These are phyloP conservation scores for Lactifluus volemus DNA, from an alignment of 768 basidiomycete genomes.

Conservation along the genomic window DNA sequence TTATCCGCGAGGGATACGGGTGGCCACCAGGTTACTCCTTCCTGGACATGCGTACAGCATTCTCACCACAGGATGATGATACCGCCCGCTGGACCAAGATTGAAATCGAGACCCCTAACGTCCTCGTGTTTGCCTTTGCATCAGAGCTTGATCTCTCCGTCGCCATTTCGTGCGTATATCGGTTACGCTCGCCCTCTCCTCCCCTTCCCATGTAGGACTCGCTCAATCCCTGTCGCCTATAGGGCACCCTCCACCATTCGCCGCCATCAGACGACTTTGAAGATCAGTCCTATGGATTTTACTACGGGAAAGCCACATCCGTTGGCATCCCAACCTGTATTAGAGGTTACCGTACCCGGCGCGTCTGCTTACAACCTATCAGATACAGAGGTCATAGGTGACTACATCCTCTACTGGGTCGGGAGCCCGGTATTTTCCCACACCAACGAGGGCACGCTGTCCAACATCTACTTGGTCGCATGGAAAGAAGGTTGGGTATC, in stretches of 20 bases:
- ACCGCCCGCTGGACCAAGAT: slow-evolving; percentile 6
- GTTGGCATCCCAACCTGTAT: background rate
- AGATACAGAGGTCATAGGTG: slow-evolving; percentile 11
- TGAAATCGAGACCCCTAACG: background rate
- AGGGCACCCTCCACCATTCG: background rate
- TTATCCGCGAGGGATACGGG: slow-evolving; percentile 5
- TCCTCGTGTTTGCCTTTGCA: slow-evolving; percentile 10
- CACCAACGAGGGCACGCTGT: background rate
- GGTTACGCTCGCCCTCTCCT: background rate
- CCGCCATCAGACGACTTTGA: background rate
- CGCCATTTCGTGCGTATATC: slow-evolving; percentile 10
- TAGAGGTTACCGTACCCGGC: background rate
- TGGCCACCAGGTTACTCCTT: slow-evolving; percentile 2
- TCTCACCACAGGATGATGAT: background rate
- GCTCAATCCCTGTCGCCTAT: background rate
- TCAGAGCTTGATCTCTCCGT: slow-evolving; percentile 9
- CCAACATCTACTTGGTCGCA: slow-evolving; percentile 4
- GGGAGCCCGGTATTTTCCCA: background rate
- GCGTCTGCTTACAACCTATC: slow-evolving; percentile 9
- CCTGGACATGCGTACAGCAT: background rate
- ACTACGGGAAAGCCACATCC: slow-evolving; percentile 7
- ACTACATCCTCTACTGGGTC: slow-evolving; percentile 13
- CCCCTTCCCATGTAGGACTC: background rate
- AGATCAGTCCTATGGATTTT: slow-evolving; percentile 1
- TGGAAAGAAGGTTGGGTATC: slow-evolving; percentile 12